These are phyloP conservation scores for Henckelia pumila DNA, from an alignment of 257 asterid species.

Conservation along the genomic window DNA sequence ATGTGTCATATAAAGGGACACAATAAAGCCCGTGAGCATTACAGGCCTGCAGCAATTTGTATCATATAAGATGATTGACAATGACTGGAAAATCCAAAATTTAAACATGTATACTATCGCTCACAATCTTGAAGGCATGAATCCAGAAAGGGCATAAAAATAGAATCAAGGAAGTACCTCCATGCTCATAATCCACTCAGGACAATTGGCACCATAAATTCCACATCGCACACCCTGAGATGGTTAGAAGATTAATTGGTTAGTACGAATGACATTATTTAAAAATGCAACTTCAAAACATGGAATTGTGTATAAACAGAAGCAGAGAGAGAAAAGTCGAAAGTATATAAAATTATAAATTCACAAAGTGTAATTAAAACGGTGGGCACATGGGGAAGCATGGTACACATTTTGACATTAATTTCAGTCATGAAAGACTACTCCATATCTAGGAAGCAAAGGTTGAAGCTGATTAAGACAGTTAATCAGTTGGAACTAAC, in stretches of 20 bases:
- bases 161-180: conserved; percentile 51
- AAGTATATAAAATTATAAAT: conserved; percentile 5
- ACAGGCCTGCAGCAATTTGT: conserved; percentile 72
- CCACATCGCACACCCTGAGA: conserved; percentile 94
- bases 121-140: conserved; percentile 11
- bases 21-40: conserved; percentile 93
- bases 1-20: conserved; percentile 90
- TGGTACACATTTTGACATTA: not conserved
- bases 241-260: conserved; percentile 21
- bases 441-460: not conserved
- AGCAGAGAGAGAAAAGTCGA: conserved; percentile 8
- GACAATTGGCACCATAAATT: conserved; percentile 81
- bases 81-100: not conserved
- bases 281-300: conserved; percentile 8
- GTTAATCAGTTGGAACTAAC: not conserved
- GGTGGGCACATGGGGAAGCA: conserved; percentile 2
- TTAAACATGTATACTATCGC: not conserved
- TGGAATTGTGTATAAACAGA: conserved; percentile 5
- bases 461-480: too few species aligned
- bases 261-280: conserved; percentile 23
- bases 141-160: conserved; percentile 18
- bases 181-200: conserved; percentile 98
- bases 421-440: not conserved
- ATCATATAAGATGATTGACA: conserved; percentile 22
- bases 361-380: conserved; percentile 15